Base-by-base conservation (phyloP, 2,329 filamentous ascomycete species). In the Coniochaeta prunicola region DNA sequence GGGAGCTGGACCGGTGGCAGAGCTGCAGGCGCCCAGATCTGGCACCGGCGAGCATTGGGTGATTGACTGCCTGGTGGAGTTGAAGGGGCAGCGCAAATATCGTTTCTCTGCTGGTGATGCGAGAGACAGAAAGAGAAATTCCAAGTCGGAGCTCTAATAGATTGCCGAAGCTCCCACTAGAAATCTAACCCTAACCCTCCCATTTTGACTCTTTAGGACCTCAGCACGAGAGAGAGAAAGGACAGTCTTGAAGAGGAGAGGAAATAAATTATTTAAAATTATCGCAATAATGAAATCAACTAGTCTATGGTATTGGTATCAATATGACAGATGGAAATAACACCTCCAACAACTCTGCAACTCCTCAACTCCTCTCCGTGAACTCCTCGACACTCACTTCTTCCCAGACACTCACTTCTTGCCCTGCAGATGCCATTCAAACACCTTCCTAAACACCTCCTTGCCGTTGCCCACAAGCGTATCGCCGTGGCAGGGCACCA, bases 401-500 rank as follows among this genome's bases (percentile, higher is more conserved):
- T 45, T 24, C 24, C 58, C 58, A 4, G 15, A n/a, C 36, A 15
- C 24, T 58, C 50, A 60, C 48, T 60, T 59, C 45, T 45, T 36
- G n/a, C 58, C 58, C 58, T 83, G 76, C 67, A 96, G 70, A 76
- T 96, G 90, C 91, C 92, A 96, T 66, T 82, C 82, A 74, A 96
- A 91, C 15, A 96, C 79, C 70, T 89, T 90, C 66, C 80, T 77
- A 63, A 92, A 96, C 17, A 89, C 77, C 17, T 81, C 81, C 77
- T 93, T 96, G 9, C 82, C 91, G 64, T 77, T 71, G 1, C 76
- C 78, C 71, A 94, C 88, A 64, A 97, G 86, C 17, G 90, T 87
- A 75, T 99, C 94, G 9, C 94, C 94, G 74, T 99, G 94, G 71
- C 93, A 97, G 0, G 93, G 92, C 60, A 99, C 86, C 56, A 97